phyloP scores from a whole-genome alignment of 176 grass and related monocot genomes.

The Rhipidocladum racemiflorum region DNA sequence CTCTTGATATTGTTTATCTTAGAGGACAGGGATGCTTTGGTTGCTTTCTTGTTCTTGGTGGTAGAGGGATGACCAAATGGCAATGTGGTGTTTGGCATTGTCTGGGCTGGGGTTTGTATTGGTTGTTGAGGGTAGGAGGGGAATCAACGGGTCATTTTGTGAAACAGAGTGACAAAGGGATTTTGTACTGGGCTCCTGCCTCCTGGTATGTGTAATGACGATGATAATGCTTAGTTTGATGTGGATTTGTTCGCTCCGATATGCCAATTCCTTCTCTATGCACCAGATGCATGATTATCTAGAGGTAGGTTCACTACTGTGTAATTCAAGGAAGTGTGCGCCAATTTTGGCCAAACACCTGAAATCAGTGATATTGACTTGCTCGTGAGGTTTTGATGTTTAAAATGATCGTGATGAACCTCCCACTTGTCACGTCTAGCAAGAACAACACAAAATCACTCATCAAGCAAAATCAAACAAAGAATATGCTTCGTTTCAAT shows the following conservation, averaged over 20 bases:
- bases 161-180: constrained; percentile 9
- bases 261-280: neutral
- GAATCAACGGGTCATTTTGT: constrained; percentile 5
- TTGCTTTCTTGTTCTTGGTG: constrained; percentile 20
- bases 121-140: constrained; percentile 24
- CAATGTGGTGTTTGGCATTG: neutral
- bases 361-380: no score
- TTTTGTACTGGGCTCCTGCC: constrained; percentile 37
- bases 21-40: constrained; percentile 18
- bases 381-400: no score
- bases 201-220: constrained; percentile 15
- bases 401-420: no score
- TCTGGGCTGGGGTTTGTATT: constrained; percentile 1
- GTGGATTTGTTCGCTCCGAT: constrained; percentile 3
- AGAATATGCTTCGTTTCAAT: no score
- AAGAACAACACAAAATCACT: no score
- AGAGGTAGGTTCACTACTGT: no score
- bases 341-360: no score
- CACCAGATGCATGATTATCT: neutral
- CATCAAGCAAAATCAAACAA: no score
- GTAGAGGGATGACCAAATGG: neutral
- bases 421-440: no score
- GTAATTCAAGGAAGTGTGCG: no score
- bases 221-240: constrained; percentile 21
- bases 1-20: constrained; percentile 20